These are phyloP conservation scores for Clarireedia paspali DNA, from an alignment of 2,329 filamentous ascomycete species.

Conservation along the genomic window DNA sequence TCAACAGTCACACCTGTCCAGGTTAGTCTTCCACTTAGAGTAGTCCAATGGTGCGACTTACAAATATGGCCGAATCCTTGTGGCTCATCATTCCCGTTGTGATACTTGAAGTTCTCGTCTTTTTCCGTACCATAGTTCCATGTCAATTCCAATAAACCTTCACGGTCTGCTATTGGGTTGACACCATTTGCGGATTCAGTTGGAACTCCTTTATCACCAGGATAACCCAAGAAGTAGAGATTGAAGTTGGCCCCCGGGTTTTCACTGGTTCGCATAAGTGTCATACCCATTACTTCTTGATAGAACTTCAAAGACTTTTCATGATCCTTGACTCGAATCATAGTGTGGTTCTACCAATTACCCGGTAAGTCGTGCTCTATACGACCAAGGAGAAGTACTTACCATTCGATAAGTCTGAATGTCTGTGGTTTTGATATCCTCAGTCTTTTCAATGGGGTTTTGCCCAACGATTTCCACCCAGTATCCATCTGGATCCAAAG, in stretches of 20 bases:
- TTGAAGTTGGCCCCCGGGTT: conserved; percentile 69
- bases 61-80: conserved; percentile 95
- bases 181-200: conserved; percentile 46
- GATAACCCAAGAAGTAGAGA: conserved; percentile 87
- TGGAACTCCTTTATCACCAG: conserved; percentile 44
- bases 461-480: conserved; percentile 78
- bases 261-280: conserved; percentile 65
- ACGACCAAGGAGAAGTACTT: background rate
- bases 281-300: conserved; percentile 85
- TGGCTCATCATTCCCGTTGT: conserved; percentile 84
- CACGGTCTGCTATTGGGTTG: conserved; percentile 56
- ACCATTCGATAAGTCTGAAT: conserved; percentile 66
- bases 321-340: conserved; percentile 85
- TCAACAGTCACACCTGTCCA: conserved; percentile 69
- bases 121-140: conserved; percentile 83
- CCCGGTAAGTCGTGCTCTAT: conserved; percentile 6
- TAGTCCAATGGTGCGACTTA: conserved; percentile 36
- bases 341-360: conserved; percentile 65
- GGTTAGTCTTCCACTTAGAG: background rate
- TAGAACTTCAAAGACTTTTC: conserved; percentile 72
- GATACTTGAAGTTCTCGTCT: conserved; percentile 75
- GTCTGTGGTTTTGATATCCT: conserved; percentile 65
- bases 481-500: conserved; percentile 78
- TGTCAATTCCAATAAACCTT: conserved; percentile 84
- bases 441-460: conserved; percentile 63